Evolutionary conservation across 2,329 filamentous ascomycete genomes (phyloP), one percentile per base, ranked within the genome.

Genomic region (Chaetomiaceae sp.): DNA sequence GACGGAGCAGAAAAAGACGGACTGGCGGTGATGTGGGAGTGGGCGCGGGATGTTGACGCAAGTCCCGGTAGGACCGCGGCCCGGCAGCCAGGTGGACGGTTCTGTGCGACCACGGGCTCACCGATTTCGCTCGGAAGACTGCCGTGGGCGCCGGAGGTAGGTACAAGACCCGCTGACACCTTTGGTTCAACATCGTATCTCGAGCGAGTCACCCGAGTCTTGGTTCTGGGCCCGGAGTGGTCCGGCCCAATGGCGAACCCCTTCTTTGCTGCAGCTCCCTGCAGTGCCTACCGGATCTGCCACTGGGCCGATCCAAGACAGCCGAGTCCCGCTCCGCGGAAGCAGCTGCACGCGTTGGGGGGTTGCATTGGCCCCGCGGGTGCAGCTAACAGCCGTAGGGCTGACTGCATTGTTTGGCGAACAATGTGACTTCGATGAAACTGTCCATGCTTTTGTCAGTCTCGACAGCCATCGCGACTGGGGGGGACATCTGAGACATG

Each of bases 301-400:
- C 14, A 38, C 9, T 44, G 16, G 23, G 23, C 21, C 40, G 42
- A 46, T 38, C 34, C 47, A 37, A 34, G 47, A 50, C 47, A 43
- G 47, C 23, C 18, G n/a, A 36, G 18, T 49, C 21, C 41, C 25
- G 21, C 34, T 50, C 13, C 23, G 20, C 38, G 41, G 46, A 36
- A 27, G 8, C 40, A 38, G 33, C 25, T 45, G 20, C 25, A 4
- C 10, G 23, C 23, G 44, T 33, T 46, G 27, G 20, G 38, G 21
- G 41, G 18, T 45, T 40, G 45, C 25, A 49, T 47, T 47, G 21
- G 21, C 33, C 46, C 40, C 40, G 20, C 29, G 18, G 30, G 13
- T 30, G 30, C 36, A 32, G 36, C 36, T 37, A 25, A 38, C 21
- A 10, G 21, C 25, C 34, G 30, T 33, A 36, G 34, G 51, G 46